Evolutionary conservation across 208 protist species (phyloP), one percentile per base, ranked within the genome.

Genomic region (Vickermania spadyakhi): DNA sequence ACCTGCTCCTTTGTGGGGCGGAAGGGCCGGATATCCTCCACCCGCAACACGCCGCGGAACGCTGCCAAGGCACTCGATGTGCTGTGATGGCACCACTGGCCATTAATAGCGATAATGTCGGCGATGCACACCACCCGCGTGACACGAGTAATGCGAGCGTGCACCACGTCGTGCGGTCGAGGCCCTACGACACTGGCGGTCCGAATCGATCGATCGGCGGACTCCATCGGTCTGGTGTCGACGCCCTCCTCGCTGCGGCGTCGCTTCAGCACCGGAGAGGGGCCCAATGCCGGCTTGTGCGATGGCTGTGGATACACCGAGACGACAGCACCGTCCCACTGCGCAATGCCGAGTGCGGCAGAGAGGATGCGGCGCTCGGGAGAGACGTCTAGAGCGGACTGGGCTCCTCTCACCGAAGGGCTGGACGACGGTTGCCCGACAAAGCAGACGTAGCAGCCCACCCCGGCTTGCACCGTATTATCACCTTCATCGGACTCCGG

Each of bases 1-100:
- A 87, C 62, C 61, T 81, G 52, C 4, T 89, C 81, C 29, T 78
- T 79, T 1, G 64, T 73, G 0, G 79, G 78, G 0, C 56, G 56
- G 49, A 91, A 91, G 0, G 84, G 80, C 2, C 81, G 75, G 42
- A 91, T 87, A 56, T 91, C 84, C 65, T 91, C 81, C 45, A 75
- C 36, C 2, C 81, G 80, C 28, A 91, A 62, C 2, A 86, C 74
- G 22, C 84, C 84, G 26, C 81, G 81, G 62, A 87, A 88, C 18
- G 60, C 50, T 60, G 61, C 29, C 31, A 5, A 31, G 22, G 45
- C 50, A 25, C 28, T 51, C 29, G 28, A 5, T 31, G 64, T 60
- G 62, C 56, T 57, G 62, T 82, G 54, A 36, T 75, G 80, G 62
- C 76, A 87, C 81, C 84, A 91, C 21, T 14, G 28, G 30, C 79